Evolutionary conservation across 345 rosid genomes (phyloP).

Genomic region (Pugionium dolabratum): DNA sequence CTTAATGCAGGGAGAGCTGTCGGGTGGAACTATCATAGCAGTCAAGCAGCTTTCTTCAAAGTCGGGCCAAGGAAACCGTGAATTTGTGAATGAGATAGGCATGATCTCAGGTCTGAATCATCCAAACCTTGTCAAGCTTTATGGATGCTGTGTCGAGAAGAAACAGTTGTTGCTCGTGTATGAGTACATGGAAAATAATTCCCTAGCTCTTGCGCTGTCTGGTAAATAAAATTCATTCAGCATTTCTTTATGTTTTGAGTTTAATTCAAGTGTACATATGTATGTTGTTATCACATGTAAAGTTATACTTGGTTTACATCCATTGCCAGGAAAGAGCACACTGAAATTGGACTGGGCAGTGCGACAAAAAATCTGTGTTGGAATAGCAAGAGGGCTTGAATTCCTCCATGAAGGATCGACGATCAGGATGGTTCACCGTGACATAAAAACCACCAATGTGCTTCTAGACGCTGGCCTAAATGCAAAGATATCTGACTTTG

Average conservation of each 20-base stretch:
- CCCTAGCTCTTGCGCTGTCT: slow-evolving; percentile 38
- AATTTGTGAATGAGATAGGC: slow-evolving; percentile 49
- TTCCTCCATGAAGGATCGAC: slow-evolving; percentile 64
- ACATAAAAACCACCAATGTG: slow-evolving; percentile 62
- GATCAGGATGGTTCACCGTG: slow-evolving; percentile 62
- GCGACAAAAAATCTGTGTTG: slow-evolving; percentile 52
- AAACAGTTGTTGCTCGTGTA: slow-evolving; percentile 44
- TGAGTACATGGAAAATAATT: slow-evolving; percentile 51
- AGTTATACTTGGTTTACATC: not conserved
- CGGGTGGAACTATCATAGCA: slow-evolving; percentile 41
- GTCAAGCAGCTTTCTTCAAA: slow-evolving; percentile 47
- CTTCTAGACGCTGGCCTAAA: slow-evolving; percentile 54
- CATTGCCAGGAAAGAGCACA: not conserved
- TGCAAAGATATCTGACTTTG: slow-evolving; percentile 72
- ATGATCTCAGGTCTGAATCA: slow-evolving; percentile 47
- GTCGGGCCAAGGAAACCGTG: slow-evolving; percentile 48
- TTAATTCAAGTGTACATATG: not conserved
- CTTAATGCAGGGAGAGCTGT: slow-evolving; percentile 34
- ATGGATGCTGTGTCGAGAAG: slow-evolving; percentile 46
- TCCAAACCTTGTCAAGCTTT: slow-evolving; percentile 47
- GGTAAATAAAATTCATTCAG: slow-evolving; percentile 22
- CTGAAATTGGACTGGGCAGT: slow-evolving; percentile 49
- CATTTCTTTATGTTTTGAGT: not conserved
- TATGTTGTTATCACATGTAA: not conserved
- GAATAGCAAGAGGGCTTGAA: slow-evolving; percentile 62